Conservation (phyloP, 1,139 yeast species). For the Suhomyces chickasaworum region DNA sequence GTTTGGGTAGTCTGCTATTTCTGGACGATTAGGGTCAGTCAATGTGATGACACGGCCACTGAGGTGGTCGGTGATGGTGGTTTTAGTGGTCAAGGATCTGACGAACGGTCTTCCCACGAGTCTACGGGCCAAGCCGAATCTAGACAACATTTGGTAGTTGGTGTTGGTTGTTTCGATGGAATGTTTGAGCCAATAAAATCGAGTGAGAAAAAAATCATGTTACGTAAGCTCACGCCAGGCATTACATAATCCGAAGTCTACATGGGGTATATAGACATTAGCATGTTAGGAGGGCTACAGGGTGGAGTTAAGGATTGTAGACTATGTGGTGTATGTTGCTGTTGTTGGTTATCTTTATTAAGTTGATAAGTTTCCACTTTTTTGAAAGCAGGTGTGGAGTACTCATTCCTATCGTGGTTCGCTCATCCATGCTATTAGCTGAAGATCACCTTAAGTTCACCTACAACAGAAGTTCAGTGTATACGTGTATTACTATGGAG, state of each 20-base stretch:
- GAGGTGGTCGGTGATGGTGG: conserved; percentile 44
- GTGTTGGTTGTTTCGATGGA: conserved; percentile 5
- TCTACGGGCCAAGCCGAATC: conserved; percentile 28
- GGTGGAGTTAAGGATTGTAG: not conserved
- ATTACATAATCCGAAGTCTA: not conserved
- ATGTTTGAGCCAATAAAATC: conserved; percentile 27
- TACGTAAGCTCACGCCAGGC: conserved; percentile 1
- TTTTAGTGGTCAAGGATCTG: conserved; percentile 39
- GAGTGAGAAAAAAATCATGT: conserved; percentile 11
- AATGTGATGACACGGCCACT: conserved; percentile 45
- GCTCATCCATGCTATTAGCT: not conserved
- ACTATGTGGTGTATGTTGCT: not conserved
- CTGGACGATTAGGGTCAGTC: conserved; percentile 49
- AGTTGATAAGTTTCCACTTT: not conserved
- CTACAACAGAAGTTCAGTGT: not conserved
- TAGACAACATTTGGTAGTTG: conserved; percentile 27
- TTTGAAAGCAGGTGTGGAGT: too few species aligned
- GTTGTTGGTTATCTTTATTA: not conserved
- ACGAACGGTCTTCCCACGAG: conserved; percentile 17
- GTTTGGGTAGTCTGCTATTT: conserved; percentile 48
- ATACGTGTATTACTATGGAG: conserved; percentile 9
- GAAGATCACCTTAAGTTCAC: not conserved
- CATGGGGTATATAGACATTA: not conserved
- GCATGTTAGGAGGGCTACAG: not conserved
- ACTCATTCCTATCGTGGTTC: too few species aligned